phyloP scores from a whole-genome alignment of 495 filamentous ascomycete species.

The Lasiosphaeria miniovina region DNA sequence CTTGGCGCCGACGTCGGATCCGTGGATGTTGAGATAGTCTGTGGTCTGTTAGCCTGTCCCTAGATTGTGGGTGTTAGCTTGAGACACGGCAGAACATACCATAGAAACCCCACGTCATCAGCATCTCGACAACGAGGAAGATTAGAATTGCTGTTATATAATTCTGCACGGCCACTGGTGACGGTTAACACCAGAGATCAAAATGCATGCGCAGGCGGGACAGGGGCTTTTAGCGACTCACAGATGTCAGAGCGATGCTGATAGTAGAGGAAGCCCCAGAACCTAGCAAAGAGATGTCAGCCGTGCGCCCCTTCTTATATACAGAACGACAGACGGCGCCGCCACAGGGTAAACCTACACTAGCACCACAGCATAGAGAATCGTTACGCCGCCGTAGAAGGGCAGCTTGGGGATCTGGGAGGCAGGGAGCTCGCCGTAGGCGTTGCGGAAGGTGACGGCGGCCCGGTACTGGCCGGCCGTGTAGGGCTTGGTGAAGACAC shows the following conservation, averaged over 20 bases:
- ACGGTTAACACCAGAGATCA: conserved; percentile 32
- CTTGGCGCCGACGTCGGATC: conserved; percentile 78
- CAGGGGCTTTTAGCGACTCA: conserved; percentile 36
- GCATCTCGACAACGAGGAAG: conserved; percentile 90
- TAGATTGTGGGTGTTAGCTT: neutral
- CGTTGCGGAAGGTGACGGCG: conserved; percentile 87
- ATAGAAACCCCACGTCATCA: conserved; percentile 99
- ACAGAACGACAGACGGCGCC: neutral
- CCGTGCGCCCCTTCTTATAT: neutral
- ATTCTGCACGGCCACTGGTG: conserved; percentile 89
- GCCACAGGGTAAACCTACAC: conserved; percentile 27
- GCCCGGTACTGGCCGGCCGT: conserved; percentile 65
- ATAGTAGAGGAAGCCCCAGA: conserved; percentile 94
- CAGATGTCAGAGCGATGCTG: conserved; percentile 91
- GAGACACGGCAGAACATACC: conserved; percentile 32
- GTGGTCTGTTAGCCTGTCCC: conserved; percentile 17
- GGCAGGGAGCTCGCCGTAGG: conserved; percentile 92
- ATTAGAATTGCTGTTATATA: conserved; percentile 97
- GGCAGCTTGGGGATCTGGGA: conserved; percentile 95
- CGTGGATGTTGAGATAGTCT: conserved; percentile 91
- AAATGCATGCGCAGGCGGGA: neutral
- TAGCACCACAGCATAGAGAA: conserved; percentile 86
- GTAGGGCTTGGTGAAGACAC: conserved; percentile 73
- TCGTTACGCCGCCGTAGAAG: conserved; percentile 93
- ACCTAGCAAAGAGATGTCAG: conserved; percentile 30